A percentile compares a stretch with the other conserved stretches of the same genome.
phyloP scores from a whole-genome alignment of 2,329 filamentous ascomycete species.

The Monosporascus sp. region DNA sequence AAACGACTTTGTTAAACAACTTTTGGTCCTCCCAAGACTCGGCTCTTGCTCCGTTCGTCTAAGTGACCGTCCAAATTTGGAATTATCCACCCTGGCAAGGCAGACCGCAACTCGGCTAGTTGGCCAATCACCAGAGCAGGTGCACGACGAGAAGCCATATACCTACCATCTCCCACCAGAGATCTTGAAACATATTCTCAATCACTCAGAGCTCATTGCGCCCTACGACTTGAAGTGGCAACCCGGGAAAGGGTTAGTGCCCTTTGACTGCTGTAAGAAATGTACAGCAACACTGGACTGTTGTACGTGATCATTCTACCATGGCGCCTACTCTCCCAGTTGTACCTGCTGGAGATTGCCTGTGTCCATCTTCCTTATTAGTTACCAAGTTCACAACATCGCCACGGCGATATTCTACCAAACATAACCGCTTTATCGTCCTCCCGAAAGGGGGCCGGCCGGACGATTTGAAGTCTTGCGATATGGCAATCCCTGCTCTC shows the following conservation, averaged over 20 bases:
- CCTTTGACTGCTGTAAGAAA: slow-evolving; percentile 2
- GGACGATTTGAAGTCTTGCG: no score
- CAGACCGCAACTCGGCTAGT: not conserved
- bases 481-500: no score
- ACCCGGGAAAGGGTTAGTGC: not conserved
- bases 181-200: slow-evolving; percentile 1
- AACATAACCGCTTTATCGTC: not conserved
- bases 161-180: slow-evolving; percentile 1
- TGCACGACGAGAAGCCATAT: not conserved
- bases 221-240: not conserved
- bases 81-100: no score
- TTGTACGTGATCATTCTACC: not conserved
- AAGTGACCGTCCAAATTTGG: no score
- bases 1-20: not conserved
- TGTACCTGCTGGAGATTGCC: slow-evolving; percentile 4
- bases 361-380: slow-evolving; percentile 1
- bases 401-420: not conserved
- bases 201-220: not conserved
- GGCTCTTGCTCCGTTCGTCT: no score
- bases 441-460: not conserved
- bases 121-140: not conserved
- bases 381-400: not conserved
- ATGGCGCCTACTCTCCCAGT: not conserved
- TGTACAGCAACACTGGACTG: slow-evolving; percentile 1
- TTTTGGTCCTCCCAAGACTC: no score